phyloP scores from a whole-genome alignment of 331 rosid genomes.

The Acacia pycnantha region DNA sequence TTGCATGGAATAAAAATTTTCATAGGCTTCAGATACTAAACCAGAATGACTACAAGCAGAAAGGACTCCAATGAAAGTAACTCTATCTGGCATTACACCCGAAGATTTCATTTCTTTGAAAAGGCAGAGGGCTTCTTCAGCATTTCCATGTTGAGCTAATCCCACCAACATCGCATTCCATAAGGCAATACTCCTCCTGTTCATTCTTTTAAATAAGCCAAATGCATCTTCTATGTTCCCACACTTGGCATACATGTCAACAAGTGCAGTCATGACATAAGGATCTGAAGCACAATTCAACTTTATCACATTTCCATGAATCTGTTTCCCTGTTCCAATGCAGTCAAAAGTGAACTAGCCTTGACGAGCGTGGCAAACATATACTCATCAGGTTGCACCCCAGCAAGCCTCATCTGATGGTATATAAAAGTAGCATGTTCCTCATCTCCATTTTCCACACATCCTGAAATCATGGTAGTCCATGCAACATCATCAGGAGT shows the following conservation, averaged over 20 bases:
- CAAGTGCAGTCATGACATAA: conserved; percentile 82
- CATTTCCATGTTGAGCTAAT: conserved; percentile 86
- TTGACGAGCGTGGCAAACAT: conserved; percentile 80
- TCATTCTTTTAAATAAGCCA: conserved; percentile 52
- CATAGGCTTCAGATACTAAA: conserved; percentile 61
- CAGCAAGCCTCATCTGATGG: conserved; percentile 71
- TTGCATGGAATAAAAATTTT: conserved; percentile 62
- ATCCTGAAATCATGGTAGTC: conserved; percentile 90
- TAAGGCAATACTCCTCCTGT: conserved; percentile 44
- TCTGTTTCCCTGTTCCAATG: conserved; percentile 83
- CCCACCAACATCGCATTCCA: conserved; percentile 92
- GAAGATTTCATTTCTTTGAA: conserved; percentile 59
- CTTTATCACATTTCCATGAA: conserved; percentile 79
- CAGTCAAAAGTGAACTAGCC: conserved; percentile 70
- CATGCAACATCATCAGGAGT: conserved; percentile 77
- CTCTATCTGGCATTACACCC: conserved; percentile 62
- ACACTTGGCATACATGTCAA: conserved; percentile 93
- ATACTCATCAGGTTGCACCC: conserved; percentile 79
- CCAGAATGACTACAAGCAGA: conserved; percentile 88
- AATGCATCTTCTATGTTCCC: conserved; percentile 75
- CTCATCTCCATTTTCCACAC: conserved; percentile 80
- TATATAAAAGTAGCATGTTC: conserved; percentile 59
- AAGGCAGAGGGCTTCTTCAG: conserved; percentile 65
- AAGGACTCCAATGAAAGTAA: conserved; percentile 78
- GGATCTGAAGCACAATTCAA: conserved; percentile 56